Conservation (phyloP, 257 asterid species). For the Rubia yunnanensis region DNA sequence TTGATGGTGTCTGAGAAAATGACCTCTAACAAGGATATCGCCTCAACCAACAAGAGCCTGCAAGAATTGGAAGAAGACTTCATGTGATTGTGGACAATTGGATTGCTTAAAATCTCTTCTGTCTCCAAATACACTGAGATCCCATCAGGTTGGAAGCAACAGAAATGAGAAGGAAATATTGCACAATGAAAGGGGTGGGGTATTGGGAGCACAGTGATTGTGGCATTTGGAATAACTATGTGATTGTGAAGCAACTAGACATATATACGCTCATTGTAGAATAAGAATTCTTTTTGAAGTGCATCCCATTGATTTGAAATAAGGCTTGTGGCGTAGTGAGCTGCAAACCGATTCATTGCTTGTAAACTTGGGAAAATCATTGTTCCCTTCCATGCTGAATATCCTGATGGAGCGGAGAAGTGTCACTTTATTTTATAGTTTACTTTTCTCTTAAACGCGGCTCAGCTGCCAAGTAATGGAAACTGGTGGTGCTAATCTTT, state of each 20-base stretch:
- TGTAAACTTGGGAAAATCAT: constrained; percentile 3
- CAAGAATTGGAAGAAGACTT: constrained; percentile 97
- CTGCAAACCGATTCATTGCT: constrained; percentile 1
- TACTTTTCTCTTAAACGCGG: no score
- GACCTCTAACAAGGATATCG: constrained; percentile 93
- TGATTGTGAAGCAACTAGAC: constrained; percentile 11
- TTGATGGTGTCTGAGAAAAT: constrained; percentile 95
- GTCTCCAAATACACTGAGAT: neutral
- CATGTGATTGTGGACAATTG: constrained; percentile 44
- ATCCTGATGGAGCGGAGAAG: no score
- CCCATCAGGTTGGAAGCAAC: neutral
- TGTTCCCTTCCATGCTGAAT: neutral
- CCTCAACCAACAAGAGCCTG: constrained; percentile 67
- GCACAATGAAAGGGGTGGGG: constrained; percentile 3
- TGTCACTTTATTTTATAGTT: no score
- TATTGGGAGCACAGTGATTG: neutral
- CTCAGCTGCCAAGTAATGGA: no score
- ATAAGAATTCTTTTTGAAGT: neutral
- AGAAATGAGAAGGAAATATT: constrained; percentile 10
- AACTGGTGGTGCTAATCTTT: no score
- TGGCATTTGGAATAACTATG: neutral
- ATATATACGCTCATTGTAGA: constrained; percentile 5
- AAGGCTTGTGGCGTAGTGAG: neutral
- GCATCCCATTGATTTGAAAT: neutral
- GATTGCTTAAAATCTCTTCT: neutral